Base-by-base conservation (phyloP, 371 early-diverging fungal genomes). In the Syncephalastrum sp. region DNA sequence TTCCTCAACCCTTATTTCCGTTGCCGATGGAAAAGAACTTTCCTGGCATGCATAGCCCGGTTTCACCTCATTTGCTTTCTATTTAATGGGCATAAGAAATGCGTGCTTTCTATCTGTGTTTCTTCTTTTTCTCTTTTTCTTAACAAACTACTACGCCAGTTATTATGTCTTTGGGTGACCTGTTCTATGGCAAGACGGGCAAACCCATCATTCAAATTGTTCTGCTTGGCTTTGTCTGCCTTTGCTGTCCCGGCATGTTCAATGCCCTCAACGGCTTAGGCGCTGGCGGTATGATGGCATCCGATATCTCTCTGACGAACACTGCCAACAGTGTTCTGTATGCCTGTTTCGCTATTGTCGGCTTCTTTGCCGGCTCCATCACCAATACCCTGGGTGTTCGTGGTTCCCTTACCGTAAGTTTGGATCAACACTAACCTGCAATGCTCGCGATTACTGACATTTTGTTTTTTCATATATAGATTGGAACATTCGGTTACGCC, bases 181-280 rank as follows among this genome's bases (percentile, higher is more conserved):
- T 33, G 38, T 8, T 33, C 38, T 33, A 33, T 33, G 38, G 38
- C 38, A 33, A 33, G 38, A 33, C 81, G 38, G 38, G 38, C 38
- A 33, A 33, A 14, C 83, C 89, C 0, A 53, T 87, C 57, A 69
- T 79, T 33, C 91, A 91, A 62, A 77, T 91, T 23, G 59, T 86
- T 16, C 67, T 91, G 12, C 69, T 91, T 5, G 88, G 90, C 5
- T 65, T 91, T 25, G 87, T 91, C 51, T 89, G 90, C 64, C 82
- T 91, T 57, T 83, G 86, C 50, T 88, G 89, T 49, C 89, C 89
- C 14, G 89, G 87, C 56, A 86, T 87, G 85, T 88, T 79, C 60
- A 87, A 88, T 55, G 87, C 73, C 1, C 53, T 72, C 1, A 52
- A 54, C 0, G 76, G 73, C 1, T 42, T 75, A 4, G 85, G 85